Base-by-base conservation (phyloP, 1,284 basidiomycete species). In the Ceratobasidium papillatum region DNA sequence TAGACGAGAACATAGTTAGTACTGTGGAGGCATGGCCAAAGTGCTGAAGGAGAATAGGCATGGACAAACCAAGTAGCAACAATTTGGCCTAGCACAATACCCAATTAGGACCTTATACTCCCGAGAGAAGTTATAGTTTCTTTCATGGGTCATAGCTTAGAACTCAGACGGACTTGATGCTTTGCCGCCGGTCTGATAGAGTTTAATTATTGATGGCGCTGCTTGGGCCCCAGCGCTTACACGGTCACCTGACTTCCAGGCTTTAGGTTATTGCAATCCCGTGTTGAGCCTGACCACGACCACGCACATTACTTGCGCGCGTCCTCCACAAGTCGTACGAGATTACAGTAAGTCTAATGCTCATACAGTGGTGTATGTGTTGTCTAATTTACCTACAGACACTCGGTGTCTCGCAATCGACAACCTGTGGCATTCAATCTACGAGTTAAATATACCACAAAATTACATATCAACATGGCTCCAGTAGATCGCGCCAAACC, bases 271-370 rank as follows among this genome's bases (percentile, higher is more conserved):
- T 41, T 17, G 36, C 7, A n/a, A 2, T 62, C 36, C n/a, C 5
- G 11, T 62, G 61, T 62, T 62, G 61, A 36, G 8, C 58, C 38
- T 25, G 61, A 62, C 61, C 61, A 41, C 61, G 41, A 62, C 61
- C 56, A 59, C 56, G n/a, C 56, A 59, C 34, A 19, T 32, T 38
- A 3, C n/a, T n/a, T n/a, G 43, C 38, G 38, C 41, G 41, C 30
- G 11, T 36, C 61, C 22, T 22, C 3, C 17, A 56, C 36, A 41
- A 41, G 34, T 14, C 43, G n/a, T 43, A 43, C 38, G n/a, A 45
- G 38, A 22, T 47, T 30, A n/a, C n/a, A 22, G 61, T 62, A 62
- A 41, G 61, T 62, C n/a, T 2, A 9, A 47, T 45, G 11, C 7
- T 61, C 38, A 8, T 22, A 0, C 38, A 17, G 7, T 25, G 49